Evolutionary conservation across 768 basidiomycete genomes (phyloP), one percentile per base, ranked within the genome.

Genomic region (Russula sp.): DNA sequence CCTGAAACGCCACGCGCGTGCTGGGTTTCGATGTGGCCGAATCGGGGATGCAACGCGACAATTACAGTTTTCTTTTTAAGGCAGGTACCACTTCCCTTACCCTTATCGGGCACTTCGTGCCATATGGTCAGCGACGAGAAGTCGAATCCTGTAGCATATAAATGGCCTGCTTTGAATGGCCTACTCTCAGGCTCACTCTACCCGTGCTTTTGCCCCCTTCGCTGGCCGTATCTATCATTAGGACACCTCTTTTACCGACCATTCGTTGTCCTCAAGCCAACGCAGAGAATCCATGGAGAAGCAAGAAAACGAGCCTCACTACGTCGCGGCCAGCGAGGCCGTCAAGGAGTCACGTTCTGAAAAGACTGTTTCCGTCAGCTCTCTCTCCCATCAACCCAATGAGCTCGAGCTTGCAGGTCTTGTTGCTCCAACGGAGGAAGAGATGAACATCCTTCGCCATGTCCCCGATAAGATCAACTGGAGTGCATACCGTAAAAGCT

Each of bases 401-500:
- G 35, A 56, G 11, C 45, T 58, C 52, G 16, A 43, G n/a, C 43
- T 41, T 18, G 63, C 64, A 18, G 61, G 61, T 29, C 58, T 64
- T 34, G 51, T 61, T 42, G 46, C 64, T 16, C 69, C 69, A 13
- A 70, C 67, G 9, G 57, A 65, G 20, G 69, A 69, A 51, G 69
- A 70, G 60, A 50, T 63, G 39, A 50, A 58, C 25, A 64, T 59
- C 14, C 65, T 70, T 25, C 62, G 69, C 11, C 69, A 64, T n/a
- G 65, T 70, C 20, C 56, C 69, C 14, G 69, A 70, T 54, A 61
- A 53, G 47, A 68, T 70, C 25, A 46, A 61, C 38, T 68, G 67
- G 67, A 53, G 38, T n/a, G 58, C 66, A n/a, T 67, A 65, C 47
- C 36, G 49, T 63, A 34, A 32, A 61, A 5, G n/a, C n/a, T 32